Base-by-base conservation (phyloP, 768 basidiomycete species). In the Lyophyllum decastes region DNA sequence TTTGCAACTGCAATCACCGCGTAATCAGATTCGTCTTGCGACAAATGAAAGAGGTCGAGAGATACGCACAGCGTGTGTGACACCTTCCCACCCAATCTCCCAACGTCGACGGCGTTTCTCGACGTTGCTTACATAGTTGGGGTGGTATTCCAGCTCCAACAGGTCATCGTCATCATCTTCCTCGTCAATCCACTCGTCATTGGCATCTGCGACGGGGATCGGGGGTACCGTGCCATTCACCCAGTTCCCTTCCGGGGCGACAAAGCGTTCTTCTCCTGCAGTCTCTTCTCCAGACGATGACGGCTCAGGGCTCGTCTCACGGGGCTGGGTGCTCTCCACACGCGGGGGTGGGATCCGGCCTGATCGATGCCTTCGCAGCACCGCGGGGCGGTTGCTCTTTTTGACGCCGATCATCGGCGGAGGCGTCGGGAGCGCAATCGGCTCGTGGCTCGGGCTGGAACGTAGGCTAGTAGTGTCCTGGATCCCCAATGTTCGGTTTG, bases 271-370 rank as follows among this genome's bases (percentile, higher is more conserved):
- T 65, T 90, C 90, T 0, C 89, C 90, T 0, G 89, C 89, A 1
- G 88, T 91, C 70, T 90, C 89, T 67, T 92, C 90, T 1, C 89
- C 89, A 17, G 84, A 86, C 0, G 86, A 86, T 10, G 86, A 87
- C 45, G 83, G 80, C 73, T 92, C 90, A 0, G 89, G 90, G 60
- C 87, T 90, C 11, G 90, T 92, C 62, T 92, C 90, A 41, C 90
- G 75, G 7, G 90, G 90, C 64, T 92, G 89, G 0, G 90, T 93
- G 63, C 89, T 92, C 64, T 91, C 88, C 17, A 92, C 90, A 12
- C 90, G 78, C 10, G 88, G 89, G 1, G 90, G 90, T 1, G 86
- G 87, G 66, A 85, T 85, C 34, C 86, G 72, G 35, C 62, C 65
- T 22, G 72, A 63, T 5, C 66, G 57, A 55, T 71, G 67, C 44